phyloP scores from a whole-genome alignment of 1,284 basidiomycete genomes.

The Rhodofomes roseus region DNA sequence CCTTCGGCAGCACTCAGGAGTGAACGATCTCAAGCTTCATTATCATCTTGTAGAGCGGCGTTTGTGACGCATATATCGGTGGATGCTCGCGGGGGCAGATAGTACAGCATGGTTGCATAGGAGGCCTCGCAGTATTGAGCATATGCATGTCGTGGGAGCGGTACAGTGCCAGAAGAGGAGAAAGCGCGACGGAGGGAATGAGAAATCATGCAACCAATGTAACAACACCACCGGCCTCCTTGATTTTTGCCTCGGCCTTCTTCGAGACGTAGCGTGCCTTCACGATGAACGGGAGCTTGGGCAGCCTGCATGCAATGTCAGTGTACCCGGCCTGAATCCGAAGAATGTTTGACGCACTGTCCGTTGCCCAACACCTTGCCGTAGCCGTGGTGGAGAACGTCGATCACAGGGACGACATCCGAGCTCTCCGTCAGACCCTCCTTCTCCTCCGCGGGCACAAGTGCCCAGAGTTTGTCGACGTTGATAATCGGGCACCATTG shows the following conservation, averaged over 20 bases:
- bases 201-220: conserved; percentile 78
- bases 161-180: conserved; percentile 13
- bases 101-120: conserved; percentile 28
- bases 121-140: conserved; percentile 24
- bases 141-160: conserved; percentile 29
- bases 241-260: conserved; percentile 86
- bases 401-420: conserved; percentile 87
- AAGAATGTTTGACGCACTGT: conserved; percentile 44
- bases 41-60: no score
- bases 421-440: conserved; percentile 63
- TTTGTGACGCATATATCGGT: no score
- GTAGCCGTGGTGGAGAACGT: conserved; percentile 83
- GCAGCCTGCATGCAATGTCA: conserved; percentile 46
- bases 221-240: conserved; percentile 92
- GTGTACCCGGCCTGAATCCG: neutral
- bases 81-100: neutral
- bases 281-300: conserved; percentile 88
- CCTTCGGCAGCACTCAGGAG: neutral
- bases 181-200: conserved; percentile 18
- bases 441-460: conserved; percentile 79
- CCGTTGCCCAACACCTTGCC: conserved; percentile 92
- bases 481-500: conserved; percentile 95
- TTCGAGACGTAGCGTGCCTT: conserved; percentile 93
- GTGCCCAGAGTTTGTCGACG: conserved; percentile 89
- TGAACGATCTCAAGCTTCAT: no score